phyloP scores from a whole-genome alignment of 1,284 basidiomycete genomes.

The Exobasidium rhododendri region DNA sequence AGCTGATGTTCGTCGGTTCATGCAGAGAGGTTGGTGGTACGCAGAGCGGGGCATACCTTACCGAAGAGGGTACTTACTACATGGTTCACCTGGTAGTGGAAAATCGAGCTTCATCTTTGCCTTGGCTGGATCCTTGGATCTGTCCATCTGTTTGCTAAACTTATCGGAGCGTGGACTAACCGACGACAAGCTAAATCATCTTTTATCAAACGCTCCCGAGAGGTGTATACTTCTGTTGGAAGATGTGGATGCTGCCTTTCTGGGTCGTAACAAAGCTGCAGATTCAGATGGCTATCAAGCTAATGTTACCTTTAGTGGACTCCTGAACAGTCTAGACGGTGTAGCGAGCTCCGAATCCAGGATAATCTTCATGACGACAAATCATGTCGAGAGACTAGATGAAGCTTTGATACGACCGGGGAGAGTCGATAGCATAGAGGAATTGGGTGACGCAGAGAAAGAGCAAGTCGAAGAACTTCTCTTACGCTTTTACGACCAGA shows the following conservation, averaged over 20 bases:
- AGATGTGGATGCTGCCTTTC: conserved; percentile 97
- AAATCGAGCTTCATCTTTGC: conserved; percentile 99
- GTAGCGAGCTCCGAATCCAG: conserved; percentile 88
- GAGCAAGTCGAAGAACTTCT: conserved; percentile 78
- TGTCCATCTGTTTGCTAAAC: conserved; percentile 95
- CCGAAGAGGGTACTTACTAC: conserved; percentile 86
- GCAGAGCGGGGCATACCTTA: conserved; percentile 94
- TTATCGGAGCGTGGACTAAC: conserved; percentile 92
- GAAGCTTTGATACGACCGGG: conserved; percentile 92
- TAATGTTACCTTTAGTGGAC: conserved; percentile 92
- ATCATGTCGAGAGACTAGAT: conserved; percentile 70
- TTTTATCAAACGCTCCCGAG: conserved; percentile 88
- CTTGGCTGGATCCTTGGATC: conserved; percentile 78
- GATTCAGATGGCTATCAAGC: conserved; percentile 46
- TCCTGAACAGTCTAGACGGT: conserved; percentile 94
- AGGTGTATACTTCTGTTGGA: conserved; percentile 89
- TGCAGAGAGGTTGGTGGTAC: conserved; percentile 86
- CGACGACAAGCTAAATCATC: conserved; percentile 92
- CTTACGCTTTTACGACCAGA: conserved; percentile 71
- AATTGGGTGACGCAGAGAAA: conserved; percentile 83
- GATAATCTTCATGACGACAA: conserved; percentile 99
- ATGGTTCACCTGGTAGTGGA: conserved; percentile 95
- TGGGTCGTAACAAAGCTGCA: conserved; percentile 24
- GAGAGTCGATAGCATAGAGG: conserved; percentile 79
- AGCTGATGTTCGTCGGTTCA: conserved; percentile 75